These are phyloP conservation scores for Neurospora discreta DNA, from an alignment of 495 filamentous ascomycete species.

Conservation along the genomic window DNA sequence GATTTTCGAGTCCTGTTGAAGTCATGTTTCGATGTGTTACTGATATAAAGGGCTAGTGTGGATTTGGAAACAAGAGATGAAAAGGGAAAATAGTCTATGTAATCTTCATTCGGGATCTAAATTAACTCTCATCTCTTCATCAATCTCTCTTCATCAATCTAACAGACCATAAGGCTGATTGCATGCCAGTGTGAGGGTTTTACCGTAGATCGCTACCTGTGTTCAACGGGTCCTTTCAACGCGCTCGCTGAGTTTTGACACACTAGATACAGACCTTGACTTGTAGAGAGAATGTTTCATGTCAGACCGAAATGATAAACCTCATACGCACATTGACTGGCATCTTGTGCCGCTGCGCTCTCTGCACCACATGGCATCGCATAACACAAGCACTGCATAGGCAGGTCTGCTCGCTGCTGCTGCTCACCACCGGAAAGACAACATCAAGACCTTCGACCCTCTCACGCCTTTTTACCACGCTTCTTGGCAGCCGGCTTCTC, in stretches of 20 bases:
- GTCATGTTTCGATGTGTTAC: neutral
- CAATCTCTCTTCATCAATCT: no score
- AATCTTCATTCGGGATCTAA: no score
- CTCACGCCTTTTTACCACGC: constrained; percentile 11
- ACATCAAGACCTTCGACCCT: neutral
- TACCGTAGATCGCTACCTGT: no score
- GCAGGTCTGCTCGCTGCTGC: neutral
- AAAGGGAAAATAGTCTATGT: neutral
- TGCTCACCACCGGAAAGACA: neutral
- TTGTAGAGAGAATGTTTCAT: no score
- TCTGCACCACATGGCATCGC: neutral
- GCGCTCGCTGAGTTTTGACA: no score
- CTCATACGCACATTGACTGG: neutral
- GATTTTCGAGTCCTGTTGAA: neutral
- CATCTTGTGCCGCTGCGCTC: neutral
- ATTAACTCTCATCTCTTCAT: no score
- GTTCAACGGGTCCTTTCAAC: no score
- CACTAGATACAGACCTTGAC: no score
- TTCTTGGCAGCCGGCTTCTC: constrained; percentile 8
- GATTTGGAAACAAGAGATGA: neutral
- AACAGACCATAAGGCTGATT: no score
- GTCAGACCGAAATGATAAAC: no score
- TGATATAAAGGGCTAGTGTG: neutral
- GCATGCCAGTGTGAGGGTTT: no score
- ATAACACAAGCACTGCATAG: neutral